These are phyloP conservation scores for Capsicum pubescens DNA, from an alignment of 257 asterid genomes.

Conservation along the genomic window DNA sequence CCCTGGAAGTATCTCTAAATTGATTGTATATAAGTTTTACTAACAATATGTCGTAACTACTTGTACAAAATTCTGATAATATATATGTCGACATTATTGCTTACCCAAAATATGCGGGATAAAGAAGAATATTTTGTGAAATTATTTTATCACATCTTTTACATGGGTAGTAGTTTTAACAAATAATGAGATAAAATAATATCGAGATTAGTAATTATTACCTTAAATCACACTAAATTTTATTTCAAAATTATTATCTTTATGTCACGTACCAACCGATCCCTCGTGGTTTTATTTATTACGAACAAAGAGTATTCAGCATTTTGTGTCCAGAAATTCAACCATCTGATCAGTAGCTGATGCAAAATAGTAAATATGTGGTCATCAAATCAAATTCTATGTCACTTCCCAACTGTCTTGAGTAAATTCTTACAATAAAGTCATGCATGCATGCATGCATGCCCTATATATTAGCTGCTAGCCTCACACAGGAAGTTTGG, in stretches of 20 bases:
- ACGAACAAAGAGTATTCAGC: background rate
- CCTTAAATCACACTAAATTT: too few species aligned
- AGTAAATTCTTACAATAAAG: background rate
- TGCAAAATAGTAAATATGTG: conserved; percentile 3
- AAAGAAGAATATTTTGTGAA: too few species aligned
- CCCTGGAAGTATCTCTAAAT: background rate
- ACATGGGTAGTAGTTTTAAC: too few species aligned
- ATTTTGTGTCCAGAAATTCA: background rate
- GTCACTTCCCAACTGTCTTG: conserved; percentile 21
- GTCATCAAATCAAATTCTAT: background rate
- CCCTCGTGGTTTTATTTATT: background rate
- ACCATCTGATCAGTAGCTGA: background rate
- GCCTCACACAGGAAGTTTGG: background rate
- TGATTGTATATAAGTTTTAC: background rate
- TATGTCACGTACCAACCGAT: background rate
- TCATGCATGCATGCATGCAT: background rate
- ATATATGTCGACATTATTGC: too few species aligned
- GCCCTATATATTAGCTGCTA: background rate
- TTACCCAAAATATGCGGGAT: too few species aligned
- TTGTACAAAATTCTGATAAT: background rate
- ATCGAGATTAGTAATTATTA: too few species aligned
- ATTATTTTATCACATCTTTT: too few species aligned
- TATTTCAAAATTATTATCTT: too few species aligned
- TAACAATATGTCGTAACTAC: background rate
- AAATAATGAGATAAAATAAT: too few species aligned